Evolutionary conservation across 2,329 filamentous ascomycete genomes (phyloP).

Genomic region (Macrophomina tecta): DNA sequence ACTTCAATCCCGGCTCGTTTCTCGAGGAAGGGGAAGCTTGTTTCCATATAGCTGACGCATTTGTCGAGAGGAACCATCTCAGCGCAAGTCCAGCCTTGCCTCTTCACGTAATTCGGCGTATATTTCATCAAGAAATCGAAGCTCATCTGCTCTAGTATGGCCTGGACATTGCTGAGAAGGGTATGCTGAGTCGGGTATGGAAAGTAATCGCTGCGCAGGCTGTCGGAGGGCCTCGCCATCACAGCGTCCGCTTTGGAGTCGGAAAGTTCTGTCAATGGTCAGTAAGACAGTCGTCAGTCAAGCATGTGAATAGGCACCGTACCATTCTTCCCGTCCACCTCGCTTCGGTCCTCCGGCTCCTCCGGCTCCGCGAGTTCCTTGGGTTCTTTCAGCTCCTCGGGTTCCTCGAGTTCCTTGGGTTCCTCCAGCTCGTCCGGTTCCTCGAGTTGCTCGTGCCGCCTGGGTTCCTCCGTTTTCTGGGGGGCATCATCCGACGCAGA

Average conservation of each 20-base stretch:
- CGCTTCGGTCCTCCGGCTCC: too few relatives aligned
- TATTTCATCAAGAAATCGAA: not conserved
- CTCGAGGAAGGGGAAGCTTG: not conserved
- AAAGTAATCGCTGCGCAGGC: not conserved
- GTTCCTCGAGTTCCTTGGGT: too few relatives aligned
- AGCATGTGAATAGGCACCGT: too few relatives aligned
- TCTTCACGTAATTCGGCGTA: not conserved
- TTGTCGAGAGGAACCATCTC: not conserved
- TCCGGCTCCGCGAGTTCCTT: too few relatives aligned
- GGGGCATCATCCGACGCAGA: not conserved
- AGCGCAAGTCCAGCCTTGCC: not conserved
- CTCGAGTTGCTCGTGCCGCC: too few relatives aligned
- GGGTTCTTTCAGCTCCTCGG: too few relatives aligned
- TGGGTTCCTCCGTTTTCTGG: too few relatives aligned
- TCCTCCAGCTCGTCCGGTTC: too few relatives aligned
- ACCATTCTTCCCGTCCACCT: too few relatives aligned
- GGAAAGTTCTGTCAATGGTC: too few relatives aligned
- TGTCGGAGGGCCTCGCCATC: not conserved
- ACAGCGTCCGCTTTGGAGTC: not conserved
- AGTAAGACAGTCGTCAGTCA: too few relatives aligned
- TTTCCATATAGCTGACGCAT: not conserved
- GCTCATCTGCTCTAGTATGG: not conserved
- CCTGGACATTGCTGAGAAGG: not conserved
- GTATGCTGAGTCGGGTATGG: not conserved
- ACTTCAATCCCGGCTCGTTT: too few relatives aligned